Evolutionary conservation across 495 filamentous ascomycete species (phyloP), one percentile per base, ranked within the genome.

Genomic region (Annulohypoxylon nitens): DNA sequence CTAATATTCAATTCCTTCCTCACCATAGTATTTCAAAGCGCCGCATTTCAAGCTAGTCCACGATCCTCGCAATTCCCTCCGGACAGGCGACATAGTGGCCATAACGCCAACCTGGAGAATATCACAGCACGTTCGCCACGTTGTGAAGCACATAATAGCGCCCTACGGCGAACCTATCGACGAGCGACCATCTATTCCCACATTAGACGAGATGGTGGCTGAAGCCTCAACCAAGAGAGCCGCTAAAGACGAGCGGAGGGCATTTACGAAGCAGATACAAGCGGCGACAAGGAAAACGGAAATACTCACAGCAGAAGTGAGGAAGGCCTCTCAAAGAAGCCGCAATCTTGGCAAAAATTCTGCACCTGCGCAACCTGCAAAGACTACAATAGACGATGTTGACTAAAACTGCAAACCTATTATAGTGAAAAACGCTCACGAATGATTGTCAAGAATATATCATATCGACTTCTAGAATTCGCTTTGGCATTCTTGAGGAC

Each of bases 1-100:
- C 71, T 57, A 53, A 61, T 41, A 9, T 34, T 36, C 39, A 16
- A 65, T 25, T 62, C 34, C n/a, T 14, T 37, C 41, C 11, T 37
- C 18, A 12, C 23, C 7, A 48, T 64, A 88, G 86, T 80, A 81
- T 77, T 88, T 87, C 75, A 81, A 86, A 71, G 69, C 79, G 14
- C 82, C 81, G 6, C 74, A 79, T 37, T 81, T 80, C 60, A 79
- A 85, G 80, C 86, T 94, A 37, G 93, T 95, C 14, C 88, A 92
- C 78, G 93, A 97, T 83, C 93, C 93, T 6, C 81, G 79, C 76
- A 88, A 90, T 83, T 93, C 92, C 12, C 83, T 93, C 57, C 88
- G 90, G 62, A 83, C 86, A 54, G 93, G 93, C 76, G 93, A 97
- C 80, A 88, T 95, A 12, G 89, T 97, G n/a, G 88, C 90, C 78